Evolutionary conservation across 208 protist species (phyloP).

Genomic region (Trypanosoma cruzi): DNA sequence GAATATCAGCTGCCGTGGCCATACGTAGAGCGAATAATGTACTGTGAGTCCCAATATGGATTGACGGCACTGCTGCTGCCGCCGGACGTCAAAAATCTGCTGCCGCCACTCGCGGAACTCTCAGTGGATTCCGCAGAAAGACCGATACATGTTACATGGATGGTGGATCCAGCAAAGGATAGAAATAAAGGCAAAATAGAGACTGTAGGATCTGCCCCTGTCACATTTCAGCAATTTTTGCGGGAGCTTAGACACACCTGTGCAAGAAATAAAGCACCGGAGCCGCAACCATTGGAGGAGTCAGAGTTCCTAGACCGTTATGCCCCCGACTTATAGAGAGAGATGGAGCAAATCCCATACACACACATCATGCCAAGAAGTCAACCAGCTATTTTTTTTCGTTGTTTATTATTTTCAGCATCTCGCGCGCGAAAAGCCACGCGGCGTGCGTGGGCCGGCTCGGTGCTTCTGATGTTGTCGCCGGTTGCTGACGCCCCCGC

Average conservation of each 20-base stretch:
- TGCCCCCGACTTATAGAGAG: slow-evolving; percentile 22
- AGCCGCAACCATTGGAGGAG: slow-evolving; percentile 46
- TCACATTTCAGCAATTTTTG: slow-evolving; percentile 12
- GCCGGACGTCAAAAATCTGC: slow-evolving; percentile 34
- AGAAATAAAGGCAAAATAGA: neutral
- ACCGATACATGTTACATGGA: slow-evolving; percentile 55
- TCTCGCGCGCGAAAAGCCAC: too few species aligned
- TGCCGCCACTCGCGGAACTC: slow-evolving; percentile 40
- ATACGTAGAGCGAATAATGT: slow-evolving; percentile 50
- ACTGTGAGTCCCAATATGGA: slow-evolving; percentile 46
- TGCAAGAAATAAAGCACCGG: slow-evolving; percentile 31
- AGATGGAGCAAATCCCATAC: too few species aligned
- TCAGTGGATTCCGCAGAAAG: slow-evolving; percentile 5
- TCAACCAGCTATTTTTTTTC: too few species aligned
- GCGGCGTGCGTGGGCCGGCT: too few species aligned
- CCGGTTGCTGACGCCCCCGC: too few species aligned
- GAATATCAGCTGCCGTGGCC: slow-evolving; percentile 57
- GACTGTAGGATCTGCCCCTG: neutral
- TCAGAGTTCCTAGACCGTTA: slow-evolving; percentile 56
- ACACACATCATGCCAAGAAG: too few species aligned
- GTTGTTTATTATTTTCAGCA: too few species aligned
- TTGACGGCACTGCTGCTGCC: slow-evolving; percentile 62
- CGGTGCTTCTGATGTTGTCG: too few species aligned
- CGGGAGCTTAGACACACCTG: slow-evolving; percentile 36
- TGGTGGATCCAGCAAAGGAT: slow-evolving; percentile 26